Evolutionary conservation across 2,329 filamentous ascomycete species (phyloP), one percentile per base, ranked within the genome.

Genomic region (Pseudonectria foliicola): DNA sequence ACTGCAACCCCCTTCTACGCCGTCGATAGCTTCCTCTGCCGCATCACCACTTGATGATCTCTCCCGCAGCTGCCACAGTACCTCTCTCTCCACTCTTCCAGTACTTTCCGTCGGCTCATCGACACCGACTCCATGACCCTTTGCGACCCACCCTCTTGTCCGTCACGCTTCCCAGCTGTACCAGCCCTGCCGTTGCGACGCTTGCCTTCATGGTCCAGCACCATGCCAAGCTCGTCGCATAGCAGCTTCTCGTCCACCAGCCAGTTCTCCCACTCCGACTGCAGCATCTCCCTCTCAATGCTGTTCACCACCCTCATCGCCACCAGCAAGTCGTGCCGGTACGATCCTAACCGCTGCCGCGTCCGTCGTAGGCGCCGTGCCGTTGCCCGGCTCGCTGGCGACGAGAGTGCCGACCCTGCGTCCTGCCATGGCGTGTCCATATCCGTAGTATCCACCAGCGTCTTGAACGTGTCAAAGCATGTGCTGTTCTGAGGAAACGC

Each of bases 221-320:
- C 59, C 23, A 53, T 54, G 16, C 67, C 63, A 6, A 76, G 66
- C 53, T 82, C 75, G 37, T 77, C 76, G 58, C 92, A 98, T 31
- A 85, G 75, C 24, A 70, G 61, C 44, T 79, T 81, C 63, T 98
- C 92, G 46, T 85, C 82, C 3, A 75, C 62, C 21, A 96, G 71
- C 89, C 90, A 98, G 44, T 85, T 85, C 64, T 95, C 89, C 82
- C 88, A 98, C 59, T 95, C 90, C 1, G 83, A 82, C 52, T 79
- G 75, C 35, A 96, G 62, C 57, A 95, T 81, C 59, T 95, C 88
- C 39, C 75, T 73, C 67, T 96, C 92, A 18, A 96, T 79, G 38
- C 75, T 82, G 61, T 96, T 95, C 41, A 96, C 81, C 3, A 95
- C 77, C 4, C 89, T 79, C 67, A 96, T 79, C 5, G 89, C 88